phyloP scores from a whole-genome alignment of 441 rosid genomes.

The Daphne laureola region DNA sequence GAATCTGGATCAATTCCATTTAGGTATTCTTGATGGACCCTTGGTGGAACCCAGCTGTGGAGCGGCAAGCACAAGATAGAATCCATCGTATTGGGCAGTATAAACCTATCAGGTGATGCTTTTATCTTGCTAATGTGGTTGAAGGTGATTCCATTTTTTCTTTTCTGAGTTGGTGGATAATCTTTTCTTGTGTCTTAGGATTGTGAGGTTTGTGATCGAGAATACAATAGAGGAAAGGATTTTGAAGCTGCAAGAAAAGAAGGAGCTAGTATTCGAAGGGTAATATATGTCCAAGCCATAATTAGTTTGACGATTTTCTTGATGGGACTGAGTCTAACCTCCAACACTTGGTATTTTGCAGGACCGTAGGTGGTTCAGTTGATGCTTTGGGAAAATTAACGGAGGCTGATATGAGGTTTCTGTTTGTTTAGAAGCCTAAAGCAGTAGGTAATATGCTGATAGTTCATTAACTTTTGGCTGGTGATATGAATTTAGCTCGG shows the following conservation, averaged over 20 bases:
- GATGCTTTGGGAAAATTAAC: slow-evolving; percentile 84
- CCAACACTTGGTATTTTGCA: slow-evolving; percentile 13
- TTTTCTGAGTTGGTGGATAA: not conserved
- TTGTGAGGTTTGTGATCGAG: slow-evolving; percentile 85
- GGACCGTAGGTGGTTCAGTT: slow-evolving; percentile 86
- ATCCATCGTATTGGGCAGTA: slow-evolving; percentile 94
- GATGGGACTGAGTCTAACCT: too few relatives aligned
- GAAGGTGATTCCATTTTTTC: not conserved
- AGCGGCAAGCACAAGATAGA: slow-evolving; percentile 94
- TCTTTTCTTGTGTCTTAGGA: slow-evolving; percentile 28
- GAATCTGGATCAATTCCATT: slow-evolving; percentile 3
- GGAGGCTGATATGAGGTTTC: slow-evolving; percentile 66
- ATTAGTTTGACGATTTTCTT: too few relatives aligned
- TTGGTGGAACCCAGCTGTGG: slow-evolving; percentile 99
- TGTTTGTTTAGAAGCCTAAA: slow-evolving; percentile 33
- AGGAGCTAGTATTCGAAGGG: slow-evolving; percentile 98
- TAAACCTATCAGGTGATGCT: slow-evolving; percentile 78
- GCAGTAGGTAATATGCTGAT: not conserved
- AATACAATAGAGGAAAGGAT: slow-evolving; percentile 95
- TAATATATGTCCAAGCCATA: slow-evolving; percentile 15
- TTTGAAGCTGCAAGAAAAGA: slow-evolving; percentile 84
- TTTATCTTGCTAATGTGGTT: slow-evolving; percentile 2
- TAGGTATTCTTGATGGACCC: slow-evolving; percentile 99
- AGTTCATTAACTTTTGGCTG: too few relatives aligned
- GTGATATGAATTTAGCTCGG: too few relatives aligned